Evolutionary conservation across 75 land plant species (phyloP), one percentile per base, ranked within the genome.

Genomic region (Larix kaempferi): DNA sequence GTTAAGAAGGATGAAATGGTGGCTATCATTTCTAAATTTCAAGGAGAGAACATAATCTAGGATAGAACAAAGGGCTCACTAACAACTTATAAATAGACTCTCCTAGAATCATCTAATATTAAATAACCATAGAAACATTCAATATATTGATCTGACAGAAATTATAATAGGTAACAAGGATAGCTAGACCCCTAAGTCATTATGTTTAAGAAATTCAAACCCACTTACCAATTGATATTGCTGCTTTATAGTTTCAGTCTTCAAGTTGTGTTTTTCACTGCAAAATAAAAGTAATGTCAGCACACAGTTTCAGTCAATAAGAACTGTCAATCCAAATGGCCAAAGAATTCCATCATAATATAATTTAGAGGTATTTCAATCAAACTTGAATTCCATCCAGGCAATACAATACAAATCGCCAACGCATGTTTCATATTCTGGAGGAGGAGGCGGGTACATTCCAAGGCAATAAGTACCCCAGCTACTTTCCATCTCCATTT

Each of bases 391-490:
- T 82, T 98, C 98, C 99, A 98, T 93, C 99, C 99, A 98, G 23
- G 99, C 86, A 79, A 98, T 88, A 81, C 98, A 93, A 71, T 95
- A 98, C 75, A 98, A 87, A 79, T 98, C 99, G 39, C 99, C 99
- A 73, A 97, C 83, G 69, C 99, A 97, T 22, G 99, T 97, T 15
- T 90, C 86, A 79, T 83, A 98, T 64, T 91, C 96, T 60, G 89
- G 85, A 64, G 99, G 99, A 72, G 96, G 96, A 64, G 86, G 71
- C 49, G 96, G 94, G 22, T 77, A 35, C 84, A 85, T 90, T 39
- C 96, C 98, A 77, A 94, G 95, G 76, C 98, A 98, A 73, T 98
- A 98, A 12, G 92, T 93, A 14, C 96, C 98, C 99, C 98, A 98
- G 79, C 98, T 98, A 76, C 91, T 95, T 64, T 98, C 98, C 17